Evolutionary conservation across 495 filamentous ascomycete genomes (phyloP), one percentile per base, ranked within the genome.

Genomic region (Evansstolkia leycettana): DNA sequence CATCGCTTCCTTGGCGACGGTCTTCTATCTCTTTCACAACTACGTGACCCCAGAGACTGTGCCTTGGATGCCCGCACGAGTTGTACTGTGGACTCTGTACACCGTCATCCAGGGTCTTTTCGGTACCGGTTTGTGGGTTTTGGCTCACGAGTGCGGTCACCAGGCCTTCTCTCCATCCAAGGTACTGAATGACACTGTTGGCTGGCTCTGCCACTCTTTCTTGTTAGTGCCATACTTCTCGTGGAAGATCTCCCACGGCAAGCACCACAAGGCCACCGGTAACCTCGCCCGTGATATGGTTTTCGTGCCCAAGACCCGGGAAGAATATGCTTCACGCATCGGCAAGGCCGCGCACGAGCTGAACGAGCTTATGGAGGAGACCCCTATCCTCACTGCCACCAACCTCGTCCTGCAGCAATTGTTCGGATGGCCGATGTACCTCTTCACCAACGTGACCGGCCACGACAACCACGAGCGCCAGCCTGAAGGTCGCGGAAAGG

Each of bases 261-360:
- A 88, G 73, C 85, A 93, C 67, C 85, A 93, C 73, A 88, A 95
- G 70, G 85, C 86, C 33, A 98, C 90, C 27, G 90, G 87, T 41
- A 73, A 98, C 71, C 68, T 98, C 47, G 84, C 89, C 55, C 83
- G 87, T 46, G 90, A 98, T 62, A 95, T 95, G 86, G 90, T 95
- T 39, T 94, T 94, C 64, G 69, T 94, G 2, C 90, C 90, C 24
- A 84, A 81, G 66, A 86, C 83, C 38, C 75, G 86, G 24, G 72
- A 84, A 32, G 55, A 78, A 54, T 82, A 80, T 46, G 82, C 83
- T 20, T 72, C 67, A 33, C 75, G 76, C 29, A 42, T 84, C 39
- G 84, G 84, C 47, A 69, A 65, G 41, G 43, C 84, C 36, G 62
- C 72, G 34, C 80, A 94, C 54, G 84, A 95, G 55, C 58, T 98